phyloP scores from a whole-genome alignment of 169 alveolate genomes.

The Toxoplasma gondii region DNA sequence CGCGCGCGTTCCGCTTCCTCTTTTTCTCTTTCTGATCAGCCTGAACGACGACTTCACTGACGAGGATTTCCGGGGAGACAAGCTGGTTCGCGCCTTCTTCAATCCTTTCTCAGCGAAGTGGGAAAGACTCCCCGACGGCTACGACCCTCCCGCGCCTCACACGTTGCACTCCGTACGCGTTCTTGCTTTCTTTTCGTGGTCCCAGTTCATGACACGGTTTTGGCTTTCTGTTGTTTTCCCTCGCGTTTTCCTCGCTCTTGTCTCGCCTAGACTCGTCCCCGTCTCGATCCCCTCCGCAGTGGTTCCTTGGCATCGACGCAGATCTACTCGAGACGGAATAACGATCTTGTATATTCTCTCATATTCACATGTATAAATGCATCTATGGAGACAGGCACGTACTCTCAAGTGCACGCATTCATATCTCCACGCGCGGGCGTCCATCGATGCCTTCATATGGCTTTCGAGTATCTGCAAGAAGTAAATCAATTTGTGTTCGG shows the following conservation, averaged over 20 bases:
- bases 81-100: conserved; percentile 51
- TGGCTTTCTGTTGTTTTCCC: neutral
- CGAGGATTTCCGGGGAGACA: conserved; percentile 39
- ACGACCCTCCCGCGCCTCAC: conserved; percentile 43
- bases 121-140: conserved; percentile 46
- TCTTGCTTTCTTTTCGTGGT: neutral
- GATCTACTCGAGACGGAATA: too few species aligned
- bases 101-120: conserved; percentile 40
- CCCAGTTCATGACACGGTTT: neutral
- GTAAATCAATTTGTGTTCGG: too few species aligned
- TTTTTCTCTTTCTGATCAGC: neutral
- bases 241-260: neutral
- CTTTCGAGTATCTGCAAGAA: too few species aligned
- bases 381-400: neutral
- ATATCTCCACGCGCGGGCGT: too few species aligned
- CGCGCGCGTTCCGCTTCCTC: too few species aligned
- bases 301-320: too few species aligned
- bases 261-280: neutral
- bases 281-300: neutral
- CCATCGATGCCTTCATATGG: too few species aligned
- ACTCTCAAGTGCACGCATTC: too few species aligned
- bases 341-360: neutral
- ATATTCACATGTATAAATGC: neutral
- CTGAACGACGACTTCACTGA: conserved; percentile 26
- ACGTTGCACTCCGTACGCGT: neutral